These are phyloP conservation scores for Orbilia blumenaviensis DNA, from an alignment of 2,329 filamentous ascomycete species.

Conservation along the genomic window DNA sequence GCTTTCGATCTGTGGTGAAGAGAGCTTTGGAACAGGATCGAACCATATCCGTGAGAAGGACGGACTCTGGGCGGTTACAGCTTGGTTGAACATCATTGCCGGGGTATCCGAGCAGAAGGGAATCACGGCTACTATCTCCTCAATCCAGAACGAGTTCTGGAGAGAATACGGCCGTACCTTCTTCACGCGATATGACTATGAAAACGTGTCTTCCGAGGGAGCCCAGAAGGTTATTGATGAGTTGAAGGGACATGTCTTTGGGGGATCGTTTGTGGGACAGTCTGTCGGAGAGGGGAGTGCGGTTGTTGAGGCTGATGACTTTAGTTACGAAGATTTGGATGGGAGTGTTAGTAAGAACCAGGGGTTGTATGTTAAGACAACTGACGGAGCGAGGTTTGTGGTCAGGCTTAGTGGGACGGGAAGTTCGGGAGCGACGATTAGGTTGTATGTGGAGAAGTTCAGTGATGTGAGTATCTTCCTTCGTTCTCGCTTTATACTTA, in stretches of 20 bases:
- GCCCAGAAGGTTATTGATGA: slow-evolving; percentile 89
- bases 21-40: slow-evolving; percentile 96
- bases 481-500: background rate
- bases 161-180: slow-evolving; percentile 93
- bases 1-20: slow-evolving; percentile 97
- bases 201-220: slow-evolving; percentile 88
- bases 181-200: slow-evolving; percentile 99
- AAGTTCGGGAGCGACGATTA: slow-evolving; percentile 93
- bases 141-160: slow-evolving; percentile 99
- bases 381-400: slow-evolving; percentile 92
- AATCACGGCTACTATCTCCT: slow-evolving; percentile 87
- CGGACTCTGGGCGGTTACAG: slow-evolving; percentile 94
- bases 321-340: slow-evolving; percentile 98
- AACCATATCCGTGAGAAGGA: slow-evolving; percentile 99
- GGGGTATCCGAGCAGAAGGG: slow-evolving; percentile 75
- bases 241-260: slow-evolving; percentile 71
- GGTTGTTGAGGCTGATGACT: slow-evolving; percentile 87
- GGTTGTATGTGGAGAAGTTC: slow-evolving; percentile 96
- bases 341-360: slow-evolving; percentile 95
- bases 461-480: slow-evolving; percentile 65
- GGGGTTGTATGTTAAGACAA: slow-evolving; percentile 92
- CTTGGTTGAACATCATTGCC: slow-evolving; percentile 98
- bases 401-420: slow-evolving; percentile 95
- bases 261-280: slow-evolving; percentile 80
- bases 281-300: slow-evolving; percentile 72